Evolutionary conservation across 352 stramenopile genomes (phyloP).

Genomic region (Globisporangium okanoganense): DNA sequence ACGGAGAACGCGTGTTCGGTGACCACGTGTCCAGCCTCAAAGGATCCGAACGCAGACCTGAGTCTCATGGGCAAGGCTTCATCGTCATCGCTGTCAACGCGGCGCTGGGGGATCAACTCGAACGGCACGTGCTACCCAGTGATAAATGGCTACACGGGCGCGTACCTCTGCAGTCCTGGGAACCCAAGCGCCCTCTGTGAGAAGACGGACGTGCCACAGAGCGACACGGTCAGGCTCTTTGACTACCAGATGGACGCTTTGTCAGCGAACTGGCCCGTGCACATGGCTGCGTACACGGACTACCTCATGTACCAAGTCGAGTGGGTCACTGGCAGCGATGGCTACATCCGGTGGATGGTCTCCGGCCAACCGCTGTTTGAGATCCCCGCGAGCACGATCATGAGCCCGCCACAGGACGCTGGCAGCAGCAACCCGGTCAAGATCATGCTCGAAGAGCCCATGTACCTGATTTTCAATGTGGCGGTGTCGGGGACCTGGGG

Average conservation of each 20-base stretch:
- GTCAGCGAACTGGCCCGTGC: slow-evolving; percentile 88
- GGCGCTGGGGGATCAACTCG: slow-evolving; percentile 7
- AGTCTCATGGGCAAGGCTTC: not conserved
- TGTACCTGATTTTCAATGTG: no score
- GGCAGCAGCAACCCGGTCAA: no score
- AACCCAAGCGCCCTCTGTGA: slow-evolving; percentile 34
- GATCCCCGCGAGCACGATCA: no score
- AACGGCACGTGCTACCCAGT: slow-evolving; percentile 51
- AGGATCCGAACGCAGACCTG: slow-evolving; percentile 51
- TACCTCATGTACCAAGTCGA: slow-evolving; percentile 72
- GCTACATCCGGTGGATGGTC: slow-evolving; percentile 72
- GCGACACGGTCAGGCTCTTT: slow-evolving; percentile 30
- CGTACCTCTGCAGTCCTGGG: slow-evolving; percentile 46
- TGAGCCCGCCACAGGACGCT: no score
- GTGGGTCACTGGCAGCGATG: slow-evolving; percentile 50
- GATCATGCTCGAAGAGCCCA: no score
- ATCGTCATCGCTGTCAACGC: no score
- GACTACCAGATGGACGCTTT: slow-evolving; percentile 91
- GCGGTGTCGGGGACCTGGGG: no score
- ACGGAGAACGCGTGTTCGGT: slow-evolving; percentile 41
- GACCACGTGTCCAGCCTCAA: slow-evolving; percentile 39
- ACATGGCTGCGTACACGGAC: slow-evolving; percentile 69
- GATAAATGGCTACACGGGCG: slow-evolving; percentile 51
- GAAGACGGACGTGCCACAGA: not conserved
- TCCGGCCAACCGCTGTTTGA: no score